phyloP scores from a whole-genome alignment of 306 rosid genomes.

The Castanea sativa region DNA sequence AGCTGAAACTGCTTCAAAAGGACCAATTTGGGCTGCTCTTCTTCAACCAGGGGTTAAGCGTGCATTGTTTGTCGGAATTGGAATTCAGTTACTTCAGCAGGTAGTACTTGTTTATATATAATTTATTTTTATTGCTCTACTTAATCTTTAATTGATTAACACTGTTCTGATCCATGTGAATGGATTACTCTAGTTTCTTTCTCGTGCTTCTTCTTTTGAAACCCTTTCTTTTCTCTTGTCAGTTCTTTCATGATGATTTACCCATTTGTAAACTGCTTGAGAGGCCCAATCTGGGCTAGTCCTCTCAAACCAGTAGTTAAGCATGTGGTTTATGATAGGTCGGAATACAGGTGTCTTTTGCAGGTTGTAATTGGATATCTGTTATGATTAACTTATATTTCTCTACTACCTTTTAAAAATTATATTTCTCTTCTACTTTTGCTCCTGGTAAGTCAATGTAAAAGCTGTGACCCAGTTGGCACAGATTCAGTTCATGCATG shows the following conservation, averaged over 20 bases:
- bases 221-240: not conserved
- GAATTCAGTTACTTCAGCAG: constrained; percentile 89
- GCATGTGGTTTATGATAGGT: not conserved
- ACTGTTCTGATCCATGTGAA: not conserved
- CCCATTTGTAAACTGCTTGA: not conserved
- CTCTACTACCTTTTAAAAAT: not conserved
- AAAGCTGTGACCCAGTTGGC: not conserved
- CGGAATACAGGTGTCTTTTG: not conserved
- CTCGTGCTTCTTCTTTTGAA: not conserved
- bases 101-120: constrained; percentile 31
- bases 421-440: not conserved
- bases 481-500: not conserved
- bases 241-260: not conserved
- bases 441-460: not conserved
- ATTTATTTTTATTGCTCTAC: constrained; percentile 10
- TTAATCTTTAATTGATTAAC: not conserved
- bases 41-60: constrained; percentile 79
- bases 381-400: not conserved
- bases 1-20: constrained; percentile 58
- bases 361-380: not conserved
- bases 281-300: not conserved
- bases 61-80: constrained; percentile 70
- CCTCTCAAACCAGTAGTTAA: not conserved
- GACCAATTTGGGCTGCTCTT: constrained; percentile 68
- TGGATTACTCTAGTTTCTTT: not conserved